Evolutionary conservation across 1,139 yeast species (phyloP).

Genomic region (Sugiyamaella grinbergsii): DNA sequence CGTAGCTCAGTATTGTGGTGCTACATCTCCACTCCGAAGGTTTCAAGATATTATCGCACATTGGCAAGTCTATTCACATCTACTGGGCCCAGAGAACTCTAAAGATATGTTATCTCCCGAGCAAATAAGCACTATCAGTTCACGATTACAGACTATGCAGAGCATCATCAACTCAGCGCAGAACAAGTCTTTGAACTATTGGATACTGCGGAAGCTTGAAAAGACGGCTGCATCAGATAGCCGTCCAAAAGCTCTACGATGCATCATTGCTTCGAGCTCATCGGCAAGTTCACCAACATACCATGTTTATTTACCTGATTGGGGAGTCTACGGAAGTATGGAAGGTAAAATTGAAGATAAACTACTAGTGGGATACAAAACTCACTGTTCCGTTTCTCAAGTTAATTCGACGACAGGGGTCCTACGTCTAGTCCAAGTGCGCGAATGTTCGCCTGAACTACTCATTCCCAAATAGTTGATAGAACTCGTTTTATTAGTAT

Average conservation of each 20-base stretch:
- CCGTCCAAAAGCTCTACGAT: not conserved
- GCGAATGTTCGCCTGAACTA: not conserved
- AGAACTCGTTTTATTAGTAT: not conserved
- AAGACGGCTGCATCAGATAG: no score
- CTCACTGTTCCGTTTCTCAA: not conserved
- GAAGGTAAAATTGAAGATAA: not conserved
- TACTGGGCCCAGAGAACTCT: conserved; percentile 28
- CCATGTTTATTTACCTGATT: conserved; percentile 24
- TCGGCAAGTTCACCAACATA: not conserved
- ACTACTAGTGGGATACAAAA: conserved; percentile 5
- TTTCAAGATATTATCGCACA: conserved; percentile 82
- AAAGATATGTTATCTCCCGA: conserved; percentile 17
- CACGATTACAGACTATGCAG: conserved; percentile 34
- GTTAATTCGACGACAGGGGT: not conserved
- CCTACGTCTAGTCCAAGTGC: not conserved
- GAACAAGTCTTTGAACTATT: conserved; percentile 44
- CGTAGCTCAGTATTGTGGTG: conserved; percentile 62
- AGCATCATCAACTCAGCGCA: conserved; percentile 31
- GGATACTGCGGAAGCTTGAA: conserved; percentile 47
- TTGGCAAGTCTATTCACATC: conserved; percentile 59
- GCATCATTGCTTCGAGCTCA: conserved; percentile 1
- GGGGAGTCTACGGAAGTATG: conserved; percentile 26
- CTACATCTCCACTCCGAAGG: conserved; percentile 88
- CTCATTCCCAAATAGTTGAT: conserved; percentile 6
- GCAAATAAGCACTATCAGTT: conserved; percentile 34